Percentiles rank a stretch among this genome's conserved stretches.
These are phyloP conservation scores for Cercospora citrullina DNA, from an alignment of 2,329 filamentous ascomycete species.

Conservation along the genomic window DNA sequence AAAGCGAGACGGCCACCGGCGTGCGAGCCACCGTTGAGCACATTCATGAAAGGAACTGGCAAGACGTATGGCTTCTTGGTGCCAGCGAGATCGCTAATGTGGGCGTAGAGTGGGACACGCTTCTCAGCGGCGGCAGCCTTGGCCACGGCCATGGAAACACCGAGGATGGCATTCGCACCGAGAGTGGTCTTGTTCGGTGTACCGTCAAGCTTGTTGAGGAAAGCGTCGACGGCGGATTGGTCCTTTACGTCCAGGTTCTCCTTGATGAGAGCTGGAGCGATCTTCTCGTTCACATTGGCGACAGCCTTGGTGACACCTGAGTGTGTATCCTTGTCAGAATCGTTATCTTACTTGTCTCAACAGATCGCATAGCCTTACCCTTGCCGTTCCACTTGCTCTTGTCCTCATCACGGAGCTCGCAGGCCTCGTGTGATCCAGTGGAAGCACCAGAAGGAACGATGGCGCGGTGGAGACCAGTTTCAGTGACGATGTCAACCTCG, in stretches of 20 bases:
- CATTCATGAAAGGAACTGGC: slow-evolving; percentile 60
- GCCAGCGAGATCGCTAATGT: slow-evolving; percentile 56
- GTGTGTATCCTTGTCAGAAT: slow-evolving; percentile 3
- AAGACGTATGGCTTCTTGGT: slow-evolving; percentile 57
- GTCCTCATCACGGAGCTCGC: slow-evolving; percentile 56
- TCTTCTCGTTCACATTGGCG: slow-evolving; percentile 56
- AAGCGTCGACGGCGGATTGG: slow-evolving; percentile 55
- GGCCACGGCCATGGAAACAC: slow-evolving; percentile 60
- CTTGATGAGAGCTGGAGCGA: slow-evolving; percentile 57
- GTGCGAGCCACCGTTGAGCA: slow-evolving; percentile 76
- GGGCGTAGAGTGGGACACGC: slow-evolving; percentile 58
- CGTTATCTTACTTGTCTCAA: not conserved
- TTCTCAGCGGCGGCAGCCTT: slow-evolving; percentile 58
- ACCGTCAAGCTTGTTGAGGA: slow-evolving; percentile 58
- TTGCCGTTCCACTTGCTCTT: slow-evolving; percentile 56
- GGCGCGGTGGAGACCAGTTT: slow-evolving; percentile 93
- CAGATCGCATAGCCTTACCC: slow-evolving; percentile 38
- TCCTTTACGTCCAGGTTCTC: slow-evolving; percentile 56
- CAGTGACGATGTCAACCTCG: slow-evolving; percentile 95
- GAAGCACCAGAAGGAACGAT: slow-evolving; percentile 97
- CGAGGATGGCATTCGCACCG: slow-evolving; percentile 62
- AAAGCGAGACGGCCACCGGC: slow-evolving; percentile 82
- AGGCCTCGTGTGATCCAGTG: slow-evolving; percentile 64
- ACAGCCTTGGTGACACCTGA: slow-evolving; percentile 57
- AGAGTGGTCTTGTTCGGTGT: slow-evolving; percentile 61